Conservation (phyloP, 2,329 filamentous ascomycete genomes). For the Trichoderma sp. region DNA sequence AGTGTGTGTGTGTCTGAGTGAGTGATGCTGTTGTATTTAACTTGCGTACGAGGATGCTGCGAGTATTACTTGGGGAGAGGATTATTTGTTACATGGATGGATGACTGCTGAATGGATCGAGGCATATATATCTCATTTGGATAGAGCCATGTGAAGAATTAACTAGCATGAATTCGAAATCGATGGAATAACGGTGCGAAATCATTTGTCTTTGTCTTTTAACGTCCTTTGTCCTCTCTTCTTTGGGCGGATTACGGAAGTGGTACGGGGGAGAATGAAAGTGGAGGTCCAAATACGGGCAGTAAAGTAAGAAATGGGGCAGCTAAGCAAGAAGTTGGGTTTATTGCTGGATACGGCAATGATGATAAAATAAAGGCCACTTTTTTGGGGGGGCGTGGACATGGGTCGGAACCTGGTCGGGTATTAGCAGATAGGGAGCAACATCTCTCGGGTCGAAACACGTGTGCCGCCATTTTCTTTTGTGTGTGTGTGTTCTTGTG, state of each 20-base stretch:
- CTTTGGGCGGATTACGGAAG: neutral
- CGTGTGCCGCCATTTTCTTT: neutral
- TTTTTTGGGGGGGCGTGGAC: neutral
- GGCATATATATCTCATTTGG: no score
- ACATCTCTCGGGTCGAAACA: neutral
- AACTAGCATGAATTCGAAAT: neutral
- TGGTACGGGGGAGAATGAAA: neutral
- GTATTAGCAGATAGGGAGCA: neutral
- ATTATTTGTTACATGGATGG: neutral
- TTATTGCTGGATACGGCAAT: neutral
- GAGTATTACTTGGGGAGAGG: neutral
- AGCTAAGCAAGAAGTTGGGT: neutral
- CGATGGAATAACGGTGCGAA: neutral
- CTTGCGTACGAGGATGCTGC: neutral
- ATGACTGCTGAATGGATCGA: no score
- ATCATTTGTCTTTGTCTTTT: neutral
- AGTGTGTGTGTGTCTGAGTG: neutral
- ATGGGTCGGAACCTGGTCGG: neutral
- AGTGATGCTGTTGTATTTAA: neutral
- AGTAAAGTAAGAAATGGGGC: neutral
- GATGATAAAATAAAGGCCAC: neutral
- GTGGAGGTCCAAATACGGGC: neutral
- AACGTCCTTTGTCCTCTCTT: neutral
- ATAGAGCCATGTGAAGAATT: neutral
- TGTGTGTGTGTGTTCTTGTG: neutral